phyloP scores from a whole-genome alignment of 768 basidiomycete genomes.

The Tylopilus rubrobrunneus region DNA sequence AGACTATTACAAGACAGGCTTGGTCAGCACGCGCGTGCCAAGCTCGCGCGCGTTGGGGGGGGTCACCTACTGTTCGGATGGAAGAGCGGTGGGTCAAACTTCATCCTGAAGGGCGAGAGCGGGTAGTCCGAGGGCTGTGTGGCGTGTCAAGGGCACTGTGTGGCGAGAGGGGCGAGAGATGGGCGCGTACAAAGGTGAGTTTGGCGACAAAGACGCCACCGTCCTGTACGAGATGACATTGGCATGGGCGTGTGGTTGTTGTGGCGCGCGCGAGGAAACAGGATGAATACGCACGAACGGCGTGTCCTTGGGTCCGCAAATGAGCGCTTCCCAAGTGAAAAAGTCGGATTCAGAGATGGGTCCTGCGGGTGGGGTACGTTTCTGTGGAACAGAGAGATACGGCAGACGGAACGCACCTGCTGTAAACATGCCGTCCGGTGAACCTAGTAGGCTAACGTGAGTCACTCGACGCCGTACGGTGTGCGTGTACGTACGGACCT shows the following conservation, averaged over 20 bases:
- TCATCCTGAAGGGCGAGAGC: slow-evolving; percentile 99
- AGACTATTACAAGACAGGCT: slow-evolving; percentile 51
- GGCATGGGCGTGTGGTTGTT: neutral
- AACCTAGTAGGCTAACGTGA: slow-evolving; percentile 35
- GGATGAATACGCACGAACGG: slow-evolving; percentile 65
- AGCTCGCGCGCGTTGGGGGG: neutral
- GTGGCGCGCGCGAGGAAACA: neutral
- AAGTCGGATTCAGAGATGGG: slow-evolving; percentile 91
- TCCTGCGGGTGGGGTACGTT: slow-evolving; percentile 38
- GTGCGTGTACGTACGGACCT: slow-evolving; percentile 38
- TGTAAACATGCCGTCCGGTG: slow-evolving; percentile 95
- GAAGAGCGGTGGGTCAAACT: slow-evolving; percentile 93
- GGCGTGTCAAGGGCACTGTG: slow-evolving; percentile 23
- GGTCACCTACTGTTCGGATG: slow-evolving; percentile 89
- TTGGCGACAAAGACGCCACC: slow-evolving; percentile 93
- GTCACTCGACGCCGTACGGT: too few species aligned
- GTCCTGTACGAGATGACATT: slow-evolving; percentile 51
- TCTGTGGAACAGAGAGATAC: neutral
- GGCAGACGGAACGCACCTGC: slow-evolving; percentile 49
- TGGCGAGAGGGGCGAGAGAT: neutral
- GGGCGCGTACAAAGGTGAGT: slow-evolving; percentile 70
- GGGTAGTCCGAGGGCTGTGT: slow-evolving; percentile 84
- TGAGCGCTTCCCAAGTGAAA: slow-evolving; percentile 95
- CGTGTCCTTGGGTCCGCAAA: slow-evolving; percentile 90
- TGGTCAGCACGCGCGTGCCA: too few species aligned